Evolutionary conservation across 176 grass and related monocot genomes (phyloP), one percentile per base, ranked within the genome.

Genomic region (Carex littledalei): DNA sequence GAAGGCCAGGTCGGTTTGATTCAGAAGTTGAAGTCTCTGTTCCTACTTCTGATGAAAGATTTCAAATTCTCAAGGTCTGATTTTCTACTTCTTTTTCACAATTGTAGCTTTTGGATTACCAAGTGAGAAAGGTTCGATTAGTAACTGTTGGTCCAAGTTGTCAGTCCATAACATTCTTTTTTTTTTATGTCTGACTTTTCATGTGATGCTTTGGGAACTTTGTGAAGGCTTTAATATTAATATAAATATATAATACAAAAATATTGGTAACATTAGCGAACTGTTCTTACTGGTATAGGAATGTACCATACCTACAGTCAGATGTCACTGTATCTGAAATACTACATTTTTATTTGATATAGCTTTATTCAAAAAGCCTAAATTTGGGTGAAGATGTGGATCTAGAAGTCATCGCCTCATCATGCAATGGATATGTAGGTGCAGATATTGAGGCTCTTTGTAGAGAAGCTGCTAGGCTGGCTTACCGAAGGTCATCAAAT

Each of bases 371-470:
- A 54, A 98, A 90, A 55, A 88, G 86, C 81, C 84, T 92, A 75
- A 59, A 81, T 88, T 84, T 94, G 86, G 91, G 90, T 84, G 85
- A 88, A 80, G 88, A 73, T 81, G 91, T 94, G 17, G 85, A 98
- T 89, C 92, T 98, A 81, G 89, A 90, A 89, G 82, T 15, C 57
- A 31, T 98, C 59, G 91, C 91, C 81, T 87, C 89, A 35, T 94
- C 71, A 37, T 93, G 92, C 91, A 94, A 98, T 87, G 95, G 95
- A 74, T 94, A 92, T 85, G 95, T 93, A 73, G 95, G 93, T 65
- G 93, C 95, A 75, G 95, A 98, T 95, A 86, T 94, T 81, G 63
- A 89, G 88, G 93, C 89, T 67, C 68, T 95, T 31, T 94, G 86
- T 79, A 85, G 87, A 85, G 90, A 95, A 84, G 93, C 95, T 86